Evolutionary conservation across 257 asterid species (phyloP).

Genomic region (Solanum corneliomulleri): DNA sequence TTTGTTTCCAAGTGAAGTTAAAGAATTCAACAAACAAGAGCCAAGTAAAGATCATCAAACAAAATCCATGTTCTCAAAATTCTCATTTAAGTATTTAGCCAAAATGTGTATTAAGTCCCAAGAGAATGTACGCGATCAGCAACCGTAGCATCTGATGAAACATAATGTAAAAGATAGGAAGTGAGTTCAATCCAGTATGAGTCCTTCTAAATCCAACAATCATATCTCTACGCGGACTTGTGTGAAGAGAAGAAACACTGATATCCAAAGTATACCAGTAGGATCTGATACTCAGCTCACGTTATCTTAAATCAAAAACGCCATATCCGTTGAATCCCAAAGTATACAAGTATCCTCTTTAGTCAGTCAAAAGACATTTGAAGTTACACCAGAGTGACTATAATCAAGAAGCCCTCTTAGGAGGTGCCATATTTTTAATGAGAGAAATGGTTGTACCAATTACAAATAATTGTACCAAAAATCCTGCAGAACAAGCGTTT

Average conservation of each 20-base stretch:
- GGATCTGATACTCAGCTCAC: not conserved
- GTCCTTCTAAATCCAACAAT: not conserved
- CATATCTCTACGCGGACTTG: not conserved
- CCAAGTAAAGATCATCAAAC: not conserved
- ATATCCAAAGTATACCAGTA: not conserved
- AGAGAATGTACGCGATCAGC: not conserved
- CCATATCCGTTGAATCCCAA: not conserved
- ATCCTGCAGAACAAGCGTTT: slow-evolving; percentile 26
- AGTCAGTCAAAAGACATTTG: not conserved
- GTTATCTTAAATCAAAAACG: not conserved
- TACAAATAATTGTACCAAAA: slow-evolving; percentile 28
- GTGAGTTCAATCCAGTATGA: not conserved
- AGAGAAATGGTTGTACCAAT: slow-evolving; percentile 35
- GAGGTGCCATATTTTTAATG: slow-evolving; percentile 74
- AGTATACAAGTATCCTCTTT: not conserved
- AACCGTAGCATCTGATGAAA: not conserved
- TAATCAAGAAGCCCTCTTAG: slow-evolving; percentile 56
- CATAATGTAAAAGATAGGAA: not conserved
- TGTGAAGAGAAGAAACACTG: not conserved
- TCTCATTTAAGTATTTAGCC: not conserved
- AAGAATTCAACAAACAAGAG: not conserved
- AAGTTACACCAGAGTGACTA: not conserved
- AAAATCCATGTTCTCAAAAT: not conserved
- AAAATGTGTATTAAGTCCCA: not conserved
- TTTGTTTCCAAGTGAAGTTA: not conserved